These are phyloP conservation scores for Xerocomellus intermedius DNA, from an alignment of 768 basidiomycete genomes.

Conservation along the genomic window DNA sequence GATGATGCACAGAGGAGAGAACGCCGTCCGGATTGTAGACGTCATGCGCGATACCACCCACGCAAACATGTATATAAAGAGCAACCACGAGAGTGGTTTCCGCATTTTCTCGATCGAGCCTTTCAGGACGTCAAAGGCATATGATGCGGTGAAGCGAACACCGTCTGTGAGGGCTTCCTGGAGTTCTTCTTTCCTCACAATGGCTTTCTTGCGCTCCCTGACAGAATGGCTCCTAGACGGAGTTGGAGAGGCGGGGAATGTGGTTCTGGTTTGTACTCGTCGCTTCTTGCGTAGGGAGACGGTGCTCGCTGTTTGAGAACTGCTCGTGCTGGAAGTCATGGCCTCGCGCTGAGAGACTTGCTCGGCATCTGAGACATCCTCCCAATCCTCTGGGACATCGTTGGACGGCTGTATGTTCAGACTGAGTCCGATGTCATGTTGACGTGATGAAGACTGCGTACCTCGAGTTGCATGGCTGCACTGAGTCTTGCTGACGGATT, in stretches of 20 bases:
- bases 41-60: constrained; percentile 43
- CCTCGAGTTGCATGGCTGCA: constrained; percentile 16
- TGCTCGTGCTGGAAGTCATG: constrained; percentile 1
- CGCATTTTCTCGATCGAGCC: constrained; percentile 50
- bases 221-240: constrained; percentile 17
- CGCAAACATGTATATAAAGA: constrained; percentile 52
- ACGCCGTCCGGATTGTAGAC: constrained; percentile 42
- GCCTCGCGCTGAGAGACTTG: constrained; percentile 9
- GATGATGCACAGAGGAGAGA: constrained; percentile 60
- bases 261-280: constrained; percentile 20
- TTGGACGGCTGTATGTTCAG: background rate
- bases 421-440: background rate
- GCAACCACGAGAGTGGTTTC: constrained; percentile 52
- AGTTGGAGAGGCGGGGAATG: constrained; percentile 19
- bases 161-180: constrained; percentile 22
- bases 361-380: constrained; percentile 31
- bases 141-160: constrained; percentile 34
- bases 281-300: constrained; percentile 31
- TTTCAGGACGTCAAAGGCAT: constrained; percentile 47
- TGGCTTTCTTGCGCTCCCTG: constrained; percentile 28
- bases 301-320: constrained; percentile 12
- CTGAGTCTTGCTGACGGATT: background rate
- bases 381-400: constrained; percentile 31
- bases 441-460: background rate
- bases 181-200: constrained; percentile 28